These are phyloP conservation scores for Parachlorella kessleri DNA, from an alignment of 139 green algal genomes.

Conservation along the genomic window DNA sequence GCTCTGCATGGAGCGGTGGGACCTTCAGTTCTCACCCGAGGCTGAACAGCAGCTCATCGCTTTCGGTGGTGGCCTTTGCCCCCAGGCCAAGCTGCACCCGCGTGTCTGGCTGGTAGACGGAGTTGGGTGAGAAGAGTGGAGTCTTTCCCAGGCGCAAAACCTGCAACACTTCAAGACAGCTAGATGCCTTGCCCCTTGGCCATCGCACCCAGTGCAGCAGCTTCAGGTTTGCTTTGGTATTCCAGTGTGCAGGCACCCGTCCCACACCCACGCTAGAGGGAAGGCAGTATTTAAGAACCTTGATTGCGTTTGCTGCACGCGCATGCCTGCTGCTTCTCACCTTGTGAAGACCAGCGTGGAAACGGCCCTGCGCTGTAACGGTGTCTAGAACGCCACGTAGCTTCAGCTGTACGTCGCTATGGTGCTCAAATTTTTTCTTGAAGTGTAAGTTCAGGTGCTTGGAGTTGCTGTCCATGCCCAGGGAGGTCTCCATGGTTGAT, in stretches of 20 bases:
- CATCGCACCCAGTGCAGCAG: no score
- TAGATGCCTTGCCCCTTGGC: no score
- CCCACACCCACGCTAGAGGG: no score
- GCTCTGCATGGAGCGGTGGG: no score
- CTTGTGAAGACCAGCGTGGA: constrained; percentile 24
- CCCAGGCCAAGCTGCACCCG: constrained; percentile 30
- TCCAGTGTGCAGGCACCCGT: background rate
- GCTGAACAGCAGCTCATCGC: background rate
- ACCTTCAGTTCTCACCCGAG: no score
- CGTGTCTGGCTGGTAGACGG: constrained; percentile 32
- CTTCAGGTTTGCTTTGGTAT: background rate
- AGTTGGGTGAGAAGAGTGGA: background rate
- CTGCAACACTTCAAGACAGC: no score
- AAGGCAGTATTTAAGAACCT: no score
- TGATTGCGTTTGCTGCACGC: no score
- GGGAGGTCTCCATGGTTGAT: constrained; percentile 26
- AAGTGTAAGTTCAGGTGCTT: constrained; percentile 17
- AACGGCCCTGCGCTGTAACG: constrained; percentile 5
- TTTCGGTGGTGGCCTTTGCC: constrained; percentile 19
- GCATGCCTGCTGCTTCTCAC: no score
- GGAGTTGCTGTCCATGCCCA: constrained; percentile 12
- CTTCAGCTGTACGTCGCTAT: constrained; percentile 21
- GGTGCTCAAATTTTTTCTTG: constrained; percentile 27
- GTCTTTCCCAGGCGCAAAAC: constrained; percentile 22
- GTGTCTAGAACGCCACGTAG: constrained; percentile 29